A percentile compares a stretch with the other conserved stretches of the same genome.
phyloP scores from a whole-genome alignment of 2,329 filamentous ascomycete species.

The Neospermospora avenae region DNA sequence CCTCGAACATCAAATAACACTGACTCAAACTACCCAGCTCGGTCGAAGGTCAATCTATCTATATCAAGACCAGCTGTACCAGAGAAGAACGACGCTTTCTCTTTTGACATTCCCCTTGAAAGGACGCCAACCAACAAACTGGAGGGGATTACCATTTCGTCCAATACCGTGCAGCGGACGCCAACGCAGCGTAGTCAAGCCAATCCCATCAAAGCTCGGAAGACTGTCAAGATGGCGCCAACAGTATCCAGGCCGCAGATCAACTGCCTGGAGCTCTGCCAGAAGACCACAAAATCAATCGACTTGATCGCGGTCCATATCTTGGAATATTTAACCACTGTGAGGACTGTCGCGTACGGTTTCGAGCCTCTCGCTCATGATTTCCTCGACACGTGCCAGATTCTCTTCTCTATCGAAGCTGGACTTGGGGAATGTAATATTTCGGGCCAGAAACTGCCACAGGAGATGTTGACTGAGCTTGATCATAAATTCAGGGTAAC shows the following conservation, averaged over 20 bases:
- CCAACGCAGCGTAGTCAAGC: background rate
- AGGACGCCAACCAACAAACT: conserved; percentile 1
- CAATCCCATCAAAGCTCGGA: conserved; percentile 1
- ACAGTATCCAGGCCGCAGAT: conserved; percentile 20
- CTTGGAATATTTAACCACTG: conserved; percentile 59
- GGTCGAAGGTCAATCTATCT: background rate
- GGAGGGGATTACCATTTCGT: background rate
- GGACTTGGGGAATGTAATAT: conserved; percentile 55
- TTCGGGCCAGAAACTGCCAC: conserved; percentile 51
- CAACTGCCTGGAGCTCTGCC: conserved; percentile 48
- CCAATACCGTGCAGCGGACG: conserved; percentile 8
- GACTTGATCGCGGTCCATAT: conserved; percentile 63
- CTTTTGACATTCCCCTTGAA: background rate
- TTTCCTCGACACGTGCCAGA: conserved; percentile 64
- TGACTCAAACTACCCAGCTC: too few species aligned
- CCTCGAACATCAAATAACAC: too few species aligned
- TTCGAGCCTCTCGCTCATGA: conserved; percentile 60
- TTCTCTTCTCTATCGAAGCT: conserved; percentile 66
- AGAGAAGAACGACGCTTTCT: background rate
- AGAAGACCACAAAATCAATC: conserved; percentile 55
- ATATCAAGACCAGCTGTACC: background rate
- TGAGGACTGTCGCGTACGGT: conserved; percentile 51
- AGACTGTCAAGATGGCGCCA: conserved; percentile 16
- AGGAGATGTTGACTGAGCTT: conserved; percentile 60
- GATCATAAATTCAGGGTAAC: conserved; percentile 61